Conservation (phyloP, 805 yeast species). For the Kluyveromyces dobzhanskii region DNA sequence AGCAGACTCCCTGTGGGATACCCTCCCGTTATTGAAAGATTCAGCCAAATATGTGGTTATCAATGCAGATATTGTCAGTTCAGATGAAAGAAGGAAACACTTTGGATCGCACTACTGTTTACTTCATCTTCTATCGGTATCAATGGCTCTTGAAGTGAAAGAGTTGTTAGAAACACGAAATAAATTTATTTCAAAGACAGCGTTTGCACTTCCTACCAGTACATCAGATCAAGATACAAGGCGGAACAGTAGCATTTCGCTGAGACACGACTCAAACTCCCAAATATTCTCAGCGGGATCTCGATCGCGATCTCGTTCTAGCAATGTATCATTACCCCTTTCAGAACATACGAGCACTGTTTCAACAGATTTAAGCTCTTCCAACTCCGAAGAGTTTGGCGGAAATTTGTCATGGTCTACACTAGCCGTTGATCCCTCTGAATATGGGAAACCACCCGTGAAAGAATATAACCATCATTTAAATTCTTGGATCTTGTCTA, state of each 20-base stretch:
- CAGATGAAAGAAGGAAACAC: slow-evolving; percentile 9
- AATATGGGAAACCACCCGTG: slow-evolving; percentile 15
- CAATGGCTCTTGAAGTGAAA: slow-evolving; percentile 9
- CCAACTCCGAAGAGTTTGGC: neutral
- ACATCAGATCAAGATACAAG: neutral
- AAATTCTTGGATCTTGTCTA: slow-evolving; percentile 12
- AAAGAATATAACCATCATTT: slow-evolving; percentile 12
- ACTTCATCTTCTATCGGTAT: slow-evolving; percentile 7
- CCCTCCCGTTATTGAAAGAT: neutral
- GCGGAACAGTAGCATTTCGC: neutral
- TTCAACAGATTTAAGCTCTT: neutral
- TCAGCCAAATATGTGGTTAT: slow-evolving; percentile 20
- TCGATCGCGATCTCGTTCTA: neutral
- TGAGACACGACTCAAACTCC: neutral
- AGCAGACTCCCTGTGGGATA: neutral
- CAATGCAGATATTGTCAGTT: slow-evolving; percentile 18
- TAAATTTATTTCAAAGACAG: neutral
- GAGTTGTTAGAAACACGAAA: neutral
- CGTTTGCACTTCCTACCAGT: neutral
- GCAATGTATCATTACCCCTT: neutral
- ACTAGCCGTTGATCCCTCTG: slow-evolving; percentile 8
- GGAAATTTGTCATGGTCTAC: slow-evolving; percentile 1
- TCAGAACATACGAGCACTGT: neutral
- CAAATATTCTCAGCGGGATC: neutral
- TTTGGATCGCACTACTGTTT: slow-evolving; percentile 7